Evolutionary conservation across 2,329 filamentous ascomycete genomes (phyloP).

Genomic region (Talaromyces pinophilus): DNA sequence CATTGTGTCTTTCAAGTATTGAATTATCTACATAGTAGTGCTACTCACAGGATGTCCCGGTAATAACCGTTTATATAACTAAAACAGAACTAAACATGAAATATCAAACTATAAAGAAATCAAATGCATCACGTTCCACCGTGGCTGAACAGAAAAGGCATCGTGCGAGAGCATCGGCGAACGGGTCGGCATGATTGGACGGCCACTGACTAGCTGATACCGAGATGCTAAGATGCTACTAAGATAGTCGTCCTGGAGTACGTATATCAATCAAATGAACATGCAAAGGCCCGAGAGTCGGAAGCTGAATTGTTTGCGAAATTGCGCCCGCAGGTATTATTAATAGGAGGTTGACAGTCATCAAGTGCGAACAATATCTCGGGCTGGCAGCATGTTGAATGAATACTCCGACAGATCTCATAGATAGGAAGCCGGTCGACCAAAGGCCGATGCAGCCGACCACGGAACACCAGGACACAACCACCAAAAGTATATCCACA

Average conservation of each 20-base stretch:
- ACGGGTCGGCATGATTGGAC: not conserved
- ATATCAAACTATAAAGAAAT: not conserved
- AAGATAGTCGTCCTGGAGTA: not conserved
- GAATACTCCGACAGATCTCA: not conserved
- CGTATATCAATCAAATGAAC: slow-evolving; percentile 8
- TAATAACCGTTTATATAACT: slow-evolving; percentile 1
- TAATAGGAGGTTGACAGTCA: not conserved
- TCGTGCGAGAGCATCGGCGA: not conserved
- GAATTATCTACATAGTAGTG: not conserved
- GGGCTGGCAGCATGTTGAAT: too few relatives aligned
- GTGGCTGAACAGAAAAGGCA: slow-evolving; percentile 2
- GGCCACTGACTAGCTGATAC: slow-evolving; percentile 3
- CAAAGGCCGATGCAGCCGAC: slow-evolving; percentile 6
- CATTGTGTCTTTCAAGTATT: not conserved
- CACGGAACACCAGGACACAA: not conserved
- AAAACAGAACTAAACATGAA: not conserved
- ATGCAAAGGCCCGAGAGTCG: slow-evolving; percentile 2
- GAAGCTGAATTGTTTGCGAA: not conserved
- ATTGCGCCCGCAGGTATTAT: not conserved
- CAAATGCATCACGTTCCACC: slow-evolving; percentile 7
- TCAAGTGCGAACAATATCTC: not conserved
- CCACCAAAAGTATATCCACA: not conserved
- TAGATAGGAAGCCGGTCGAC: not conserved
- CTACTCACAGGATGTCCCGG: not conserved
- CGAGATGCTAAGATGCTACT: not conserved